Evolutionary conservation across 345 rosid species (phyloP), one percentile per base, ranked within the genome.

Genomic region (Angophora floribunda): DNA sequence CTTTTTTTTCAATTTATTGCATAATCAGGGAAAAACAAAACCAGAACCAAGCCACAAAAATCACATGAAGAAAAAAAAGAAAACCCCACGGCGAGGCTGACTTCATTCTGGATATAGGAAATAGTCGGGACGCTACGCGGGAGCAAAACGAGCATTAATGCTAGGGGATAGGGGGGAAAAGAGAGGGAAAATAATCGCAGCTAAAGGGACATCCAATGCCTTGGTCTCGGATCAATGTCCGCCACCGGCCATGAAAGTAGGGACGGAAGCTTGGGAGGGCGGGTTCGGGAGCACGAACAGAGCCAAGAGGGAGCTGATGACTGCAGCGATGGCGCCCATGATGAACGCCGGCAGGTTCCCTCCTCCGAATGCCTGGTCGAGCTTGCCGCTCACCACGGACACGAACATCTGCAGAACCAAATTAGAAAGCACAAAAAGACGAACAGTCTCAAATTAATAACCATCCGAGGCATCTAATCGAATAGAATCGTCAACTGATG

Each of bases 281-380:
- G 97, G 99, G 13, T 98, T 93, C 67, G 99, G 99, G 10, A 97
- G 91, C 89, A 94, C 79, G 51, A 94, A 91, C 30, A 95, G 89
- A 1, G 98, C 97, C 51, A 96, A 52, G 53, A 94, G 47, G 7
- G 95, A 95, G 88, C 99, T 96, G 1, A 85, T 91, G 3, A 96
- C 93, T 0, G 99, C 99, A 0, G 97, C 95, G 1, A 96, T 88
- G 0, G 95, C 99, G 79, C 98, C 99, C 32, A 91, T 89, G 28
- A 93, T 90, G 86, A 96, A 96, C 5, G 98, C 98, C 24, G 99
- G 99, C 65, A 92, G 44, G 91, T 97, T 97, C 26, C 99, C 99
- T 0, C 99, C 99, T 86, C 99, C 97, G 55, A 94, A 96, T 26
- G 95, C 47, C 51, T 92, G 93, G 63, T 97, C 99, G 85, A 95